Conservation (phyloP, 441 rosid genomes). For the Bocquillonia castaneifolia region DNA sequence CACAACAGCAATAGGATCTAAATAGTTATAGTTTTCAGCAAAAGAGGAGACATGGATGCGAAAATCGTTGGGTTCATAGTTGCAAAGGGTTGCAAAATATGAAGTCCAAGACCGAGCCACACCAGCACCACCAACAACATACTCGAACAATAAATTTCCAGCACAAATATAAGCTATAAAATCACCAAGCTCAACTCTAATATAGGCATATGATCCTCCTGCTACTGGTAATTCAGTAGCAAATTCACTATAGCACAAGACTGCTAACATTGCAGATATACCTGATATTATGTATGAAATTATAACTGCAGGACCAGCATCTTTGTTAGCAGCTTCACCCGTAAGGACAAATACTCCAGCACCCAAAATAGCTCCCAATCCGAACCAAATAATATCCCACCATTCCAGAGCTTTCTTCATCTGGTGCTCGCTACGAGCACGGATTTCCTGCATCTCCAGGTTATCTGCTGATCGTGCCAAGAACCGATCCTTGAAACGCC, state of each 20-base stretch:
- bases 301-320: slow-evolving; percentile 73
- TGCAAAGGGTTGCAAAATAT: slow-evolving; percentile 74
- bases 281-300: slow-evolving; percentile 71
- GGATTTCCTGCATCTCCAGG: slow-evolving; percentile 59
- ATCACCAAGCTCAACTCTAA: slow-evolving; percentile 81
- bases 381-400: slow-evolving; percentile 98
- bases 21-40: slow-evolving; percentile 44
- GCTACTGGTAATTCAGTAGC: slow-evolving; percentile 86
- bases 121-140: slow-evolving; percentile 65
- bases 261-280: slow-evolving; percentile 86
- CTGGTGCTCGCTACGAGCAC: slow-evolving; percentile 61
- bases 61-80: slow-evolving; percentile 54
- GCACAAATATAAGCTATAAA: slow-evolving; percentile 78
- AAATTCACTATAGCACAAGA: slow-evolving; percentile 85
- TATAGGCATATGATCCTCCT: slow-evolving; percentile 88
- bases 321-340: slow-evolving; percentile 47
- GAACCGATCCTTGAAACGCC: slow-evolving; percentile 50
- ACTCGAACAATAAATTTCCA: slow-evolving; percentile 72
- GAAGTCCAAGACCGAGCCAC: slow-evolving; percentile 89
- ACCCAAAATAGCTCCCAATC: slow-evolving; percentile 74
- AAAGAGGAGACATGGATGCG: slow-evolving; percentile 47
- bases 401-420: slow-evolving; percentile 73
- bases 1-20: slow-evolving; percentile 69
- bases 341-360: slow-evolving; percentile 81
- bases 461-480: slow-evolving; percentile 62